Conservation (phyloP, 2,329 filamentous ascomycete genomes). For the Bretziella fagacearum region DNA sequence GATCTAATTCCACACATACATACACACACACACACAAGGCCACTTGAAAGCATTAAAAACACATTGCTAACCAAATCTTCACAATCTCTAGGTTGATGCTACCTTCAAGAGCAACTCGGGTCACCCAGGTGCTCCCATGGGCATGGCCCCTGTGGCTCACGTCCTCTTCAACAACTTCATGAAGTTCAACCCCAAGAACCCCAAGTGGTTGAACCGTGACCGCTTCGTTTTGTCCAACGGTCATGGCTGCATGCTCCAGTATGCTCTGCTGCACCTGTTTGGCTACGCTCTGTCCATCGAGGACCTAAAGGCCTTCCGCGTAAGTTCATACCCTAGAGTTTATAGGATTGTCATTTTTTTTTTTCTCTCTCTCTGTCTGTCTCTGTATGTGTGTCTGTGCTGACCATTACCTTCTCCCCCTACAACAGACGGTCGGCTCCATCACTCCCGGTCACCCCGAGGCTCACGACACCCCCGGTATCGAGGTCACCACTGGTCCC, state of each 20-base stretch:
- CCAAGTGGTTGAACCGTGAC: slow-evolving; percentile 91
- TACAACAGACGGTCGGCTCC: slow-evolving; percentile 35
- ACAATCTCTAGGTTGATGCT: slow-evolving; percentile 67
- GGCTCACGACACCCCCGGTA: slow-evolving; percentile 84
- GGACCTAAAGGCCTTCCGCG: slow-evolving; percentile 91
- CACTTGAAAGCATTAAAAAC: too few relatives aligned
- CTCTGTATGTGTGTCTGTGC: neutral
- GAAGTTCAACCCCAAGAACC: slow-evolving; percentile 99
- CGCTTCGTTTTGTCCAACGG: slow-evolving; percentile 98
- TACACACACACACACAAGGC: too few relatives aligned
- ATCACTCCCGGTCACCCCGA: slow-evolving; percentile 95
- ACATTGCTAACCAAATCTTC: slow-evolving; percentile 31
- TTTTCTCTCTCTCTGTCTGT: slow-evolving; percentile 4
- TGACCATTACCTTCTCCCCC: neutral
- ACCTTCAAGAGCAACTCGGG: slow-evolving; percentile 91
- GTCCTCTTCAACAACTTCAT: slow-evolving; percentile 98
- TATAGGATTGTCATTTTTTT: slow-evolving; percentile 1
- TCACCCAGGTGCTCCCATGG: slow-evolving; percentile 95
- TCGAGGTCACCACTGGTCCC: slow-evolving; percentile 96
- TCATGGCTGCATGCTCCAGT: slow-evolving; percentile 98
- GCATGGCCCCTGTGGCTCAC: slow-evolving; percentile 87
- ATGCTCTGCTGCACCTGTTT: slow-evolving; percentile 92
- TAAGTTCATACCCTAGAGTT: slow-evolving; percentile 32
- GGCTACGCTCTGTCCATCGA: slow-evolving; percentile 76
- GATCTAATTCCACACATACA: too few relatives aligned